Conservation (phyloP, 169 alveolate genomes). For the Plasmodium inui region DNA sequence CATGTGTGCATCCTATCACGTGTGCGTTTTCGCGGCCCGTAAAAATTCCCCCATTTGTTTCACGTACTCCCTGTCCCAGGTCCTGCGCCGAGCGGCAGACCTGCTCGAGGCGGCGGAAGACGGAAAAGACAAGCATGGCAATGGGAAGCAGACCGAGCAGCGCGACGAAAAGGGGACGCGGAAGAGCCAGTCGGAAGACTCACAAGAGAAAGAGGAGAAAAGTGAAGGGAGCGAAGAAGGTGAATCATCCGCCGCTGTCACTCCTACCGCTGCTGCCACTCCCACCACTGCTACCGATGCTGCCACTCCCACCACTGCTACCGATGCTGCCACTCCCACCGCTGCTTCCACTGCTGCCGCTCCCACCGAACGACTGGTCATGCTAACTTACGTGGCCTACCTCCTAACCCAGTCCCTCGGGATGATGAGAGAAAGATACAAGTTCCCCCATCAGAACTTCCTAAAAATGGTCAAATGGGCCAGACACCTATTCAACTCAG, state of each 20-base stretch:
- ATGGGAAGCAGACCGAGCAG: not conserved
- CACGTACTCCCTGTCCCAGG: not conserved
- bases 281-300: no score
- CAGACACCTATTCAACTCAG: not conserved
- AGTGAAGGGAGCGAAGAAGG: not conserved
- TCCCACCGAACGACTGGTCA: not conserved
- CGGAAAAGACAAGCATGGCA: not conserved
- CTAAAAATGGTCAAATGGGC: constrained; percentile 23
- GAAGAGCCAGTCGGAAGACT: not conserved
- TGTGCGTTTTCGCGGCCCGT: not conserved
- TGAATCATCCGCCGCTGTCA: not conserved
- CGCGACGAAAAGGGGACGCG: not conserved
- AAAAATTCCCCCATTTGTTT: not conserved
- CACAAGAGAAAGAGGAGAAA: not conserved
- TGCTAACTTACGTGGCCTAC: constrained; percentile 13
- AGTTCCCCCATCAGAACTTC: not conserved
- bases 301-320: no score
- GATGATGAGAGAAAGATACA: not conserved
- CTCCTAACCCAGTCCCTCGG: constrained; percentile 1
- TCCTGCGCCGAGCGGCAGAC: not conserved
- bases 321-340: not conserved
- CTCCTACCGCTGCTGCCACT: not conserved
- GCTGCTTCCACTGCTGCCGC: no score
- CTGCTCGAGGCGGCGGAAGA: not conserved
- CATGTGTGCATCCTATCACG: no score